Evolutionary conservation across 1,139 yeast genomes (phyloP).

Genomic region (Suhomyces choctaworum): DNA sequence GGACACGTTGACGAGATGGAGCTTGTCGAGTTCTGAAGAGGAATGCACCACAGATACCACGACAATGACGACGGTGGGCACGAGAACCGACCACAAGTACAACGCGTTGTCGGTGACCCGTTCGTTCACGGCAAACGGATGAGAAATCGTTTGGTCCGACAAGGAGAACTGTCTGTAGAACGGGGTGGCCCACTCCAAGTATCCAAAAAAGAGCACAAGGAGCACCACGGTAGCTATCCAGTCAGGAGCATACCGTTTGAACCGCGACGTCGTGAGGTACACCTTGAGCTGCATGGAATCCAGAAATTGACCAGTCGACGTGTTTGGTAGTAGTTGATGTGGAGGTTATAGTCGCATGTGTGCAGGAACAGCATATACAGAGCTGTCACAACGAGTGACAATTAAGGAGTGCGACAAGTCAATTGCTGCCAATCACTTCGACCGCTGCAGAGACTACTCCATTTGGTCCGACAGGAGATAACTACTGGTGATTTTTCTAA

Average conservation of each 20-base stretch:
- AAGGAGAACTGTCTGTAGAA: slow-evolving; percentile 21
- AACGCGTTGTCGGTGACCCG: slow-evolving; percentile 22
- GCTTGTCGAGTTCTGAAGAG: slow-evolving; percentile 14
- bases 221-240: slow-evolving; percentile 21
- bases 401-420: too few species aligned
- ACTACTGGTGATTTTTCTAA: too few species aligned
- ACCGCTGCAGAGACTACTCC: too few species aligned
- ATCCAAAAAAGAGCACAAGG: slow-evolving; percentile 17
- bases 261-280: slow-evolving; percentile 15
- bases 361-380: too few species aligned
- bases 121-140: slow-evolving; percentile 23
- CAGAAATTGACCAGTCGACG: too few species aligned
- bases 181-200: slow-evolving; percentile 25
- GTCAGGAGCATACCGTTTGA: slow-evolving; percentile 18
- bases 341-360: too few species aligned
- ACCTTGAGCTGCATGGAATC: slow-evolving; percentile 9
- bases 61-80: slow-evolving; percentile 18
- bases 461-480: too few species aligned
- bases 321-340: too few species aligned
- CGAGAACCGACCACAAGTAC: slow-evolving; percentile 17
- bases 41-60: slow-evolving; percentile 14
- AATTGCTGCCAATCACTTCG: too few species aligned
- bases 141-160: slow-evolving; percentile 19
- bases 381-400: too few species aligned
- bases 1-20: slow-evolving; percentile 22